Evolutionary conservation across 2,329 filamentous ascomycete genomes (phyloP).

Genomic region (Penicillium sp.): DNA sequence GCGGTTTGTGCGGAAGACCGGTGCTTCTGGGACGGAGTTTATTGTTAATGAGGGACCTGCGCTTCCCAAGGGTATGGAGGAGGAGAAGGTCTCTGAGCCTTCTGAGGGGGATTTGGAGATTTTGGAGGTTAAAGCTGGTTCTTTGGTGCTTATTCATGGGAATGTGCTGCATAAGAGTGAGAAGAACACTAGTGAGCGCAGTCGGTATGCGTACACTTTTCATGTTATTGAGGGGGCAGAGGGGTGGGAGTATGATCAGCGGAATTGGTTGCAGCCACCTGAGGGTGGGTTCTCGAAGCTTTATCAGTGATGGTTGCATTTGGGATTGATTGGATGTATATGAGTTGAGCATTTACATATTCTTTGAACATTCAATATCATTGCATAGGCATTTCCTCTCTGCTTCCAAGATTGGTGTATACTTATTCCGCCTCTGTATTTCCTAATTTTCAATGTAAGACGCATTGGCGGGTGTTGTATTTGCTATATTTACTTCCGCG

Average conservation of each 20-base stretch:
- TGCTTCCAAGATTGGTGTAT: too few relatives aligned
- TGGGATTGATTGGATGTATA: background rate
- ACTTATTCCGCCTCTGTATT: too few relatives aligned
- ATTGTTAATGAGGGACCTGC: conserved; percentile 64
- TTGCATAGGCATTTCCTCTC: background rate
- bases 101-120: conserved; percentile 62
- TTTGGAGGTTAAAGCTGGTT: conserved; percentile 86
- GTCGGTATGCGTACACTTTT: conserved; percentile 94
- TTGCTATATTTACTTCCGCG: too few relatives aligned
- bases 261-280: conserved; percentile 92
- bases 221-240: conserved; percentile 87
- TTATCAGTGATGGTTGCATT: background rate
- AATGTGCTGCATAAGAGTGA: conserved; percentile 96
- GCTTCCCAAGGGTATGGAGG: conserved; percentile 61
- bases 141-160: conserved; percentile 89
- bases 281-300: conserved; percentile 73
- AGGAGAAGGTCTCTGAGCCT: conserved; percentile 37
- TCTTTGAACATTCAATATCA: background rate
- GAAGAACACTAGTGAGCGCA: conserved; percentile 81
- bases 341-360: background rate
- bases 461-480: too few relatives aligned
- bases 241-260: conserved; percentile 69
- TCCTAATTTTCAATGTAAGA: too few relatives aligned
- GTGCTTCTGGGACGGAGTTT: conserved; percentile 64
- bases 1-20: conserved; percentile 70